Evolutionary conservation across 2,329 filamentous ascomycete genomes (phyloP), one percentile per base, ranked within the genome.

Genomic region (Apiospora saccharicola): DNA sequence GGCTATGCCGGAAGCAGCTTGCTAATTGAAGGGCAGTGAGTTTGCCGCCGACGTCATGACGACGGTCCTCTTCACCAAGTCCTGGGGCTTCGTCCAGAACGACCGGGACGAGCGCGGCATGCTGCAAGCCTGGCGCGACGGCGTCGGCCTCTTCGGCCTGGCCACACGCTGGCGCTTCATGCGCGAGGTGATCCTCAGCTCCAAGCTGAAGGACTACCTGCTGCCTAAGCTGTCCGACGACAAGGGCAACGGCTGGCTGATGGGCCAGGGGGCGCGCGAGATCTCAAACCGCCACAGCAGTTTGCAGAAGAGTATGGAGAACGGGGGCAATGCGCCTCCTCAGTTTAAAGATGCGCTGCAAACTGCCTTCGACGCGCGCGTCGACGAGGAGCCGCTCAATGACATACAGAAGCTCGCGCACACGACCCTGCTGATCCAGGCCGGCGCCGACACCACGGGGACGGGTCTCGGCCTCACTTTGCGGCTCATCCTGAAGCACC

Each of bases 1-100:
- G 34, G 3, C 34, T 47, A 12, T 19, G 13, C 46, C 1, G 14
- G 24, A 12, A 26, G 5, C 37, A 1, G 5, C 6, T 53, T 16
- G 4, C 7, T 24, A 51, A 51, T 51, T 37, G 37, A 6, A 1
- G 8, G 5, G 30, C 34, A 77, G 77, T 24, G 79, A 84, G 72
- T 84, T 83, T 72, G 82, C 82, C 2, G 81, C 82, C 4, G 83
- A 85, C 67, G 80, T 83, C 53, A 82, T 85, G 79, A 81, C 80
- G 10, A 81, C 82, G 77, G 77, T 85, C 12, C 78, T 78, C 2
- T 85, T 85, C 72, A 77, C 75, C 4, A 67, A 79, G 3, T 76
- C 82, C 3, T 84, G 82, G 77, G 83, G 83, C 0, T 82, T 82
- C 70, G 80, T 85, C 19, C 71, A 77, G 73, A 82, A 83, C 67